phyloP scores from a whole-genome alignment of 1,284 basidiomycete species.

The Malassezia sympodialis region DNA sequence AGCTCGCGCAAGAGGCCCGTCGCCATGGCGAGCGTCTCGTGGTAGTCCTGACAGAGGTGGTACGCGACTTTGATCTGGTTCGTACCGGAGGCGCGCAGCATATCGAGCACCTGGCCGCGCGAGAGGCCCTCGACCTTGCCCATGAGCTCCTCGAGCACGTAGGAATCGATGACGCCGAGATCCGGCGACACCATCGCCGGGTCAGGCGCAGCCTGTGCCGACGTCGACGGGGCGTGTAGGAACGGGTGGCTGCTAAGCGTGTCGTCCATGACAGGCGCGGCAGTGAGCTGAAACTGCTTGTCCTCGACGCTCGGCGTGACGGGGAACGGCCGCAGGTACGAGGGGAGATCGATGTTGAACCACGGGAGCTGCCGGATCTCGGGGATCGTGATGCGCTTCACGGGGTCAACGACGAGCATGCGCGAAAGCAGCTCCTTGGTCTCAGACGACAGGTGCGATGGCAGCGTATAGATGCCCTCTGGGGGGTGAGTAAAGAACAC shows the following conservation, averaged over 20 bases:
- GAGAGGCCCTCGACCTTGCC: conserved; percentile 65
- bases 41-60: conserved; percentile 80
- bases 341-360: conserved; percentile 43
- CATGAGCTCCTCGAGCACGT: conserved; percentile 73
- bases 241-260: conserved; percentile 1
- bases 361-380: conserved; percentile 44
- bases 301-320: conserved; percentile 56
- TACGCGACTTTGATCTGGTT: conserved; percentile 96
- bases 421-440: conserved; percentile 38
- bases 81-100: conserved; percentile 70
- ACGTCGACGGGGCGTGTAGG: neutral
- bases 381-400: conserved; percentile 45
- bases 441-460: conserved; percentile 40
- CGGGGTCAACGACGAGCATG: conserved; percentile 47
- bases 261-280: conserved; percentile 22
- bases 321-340: conserved; percentile 59
- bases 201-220: neutral
- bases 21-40: conserved; percentile 65
- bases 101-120: conserved; percentile 74
- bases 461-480: conserved; percentile 41
- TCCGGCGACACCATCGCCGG: conserved; percentile 36
- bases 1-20: conserved; percentile 7
- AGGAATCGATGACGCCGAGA: conserved; percentile 77
- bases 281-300: conserved; percentile 54
- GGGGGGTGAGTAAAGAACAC: neutral